phyloP scores from a whole-genome alignment of 441 rosid species.

The Aleurites moluccanus region DNA sequence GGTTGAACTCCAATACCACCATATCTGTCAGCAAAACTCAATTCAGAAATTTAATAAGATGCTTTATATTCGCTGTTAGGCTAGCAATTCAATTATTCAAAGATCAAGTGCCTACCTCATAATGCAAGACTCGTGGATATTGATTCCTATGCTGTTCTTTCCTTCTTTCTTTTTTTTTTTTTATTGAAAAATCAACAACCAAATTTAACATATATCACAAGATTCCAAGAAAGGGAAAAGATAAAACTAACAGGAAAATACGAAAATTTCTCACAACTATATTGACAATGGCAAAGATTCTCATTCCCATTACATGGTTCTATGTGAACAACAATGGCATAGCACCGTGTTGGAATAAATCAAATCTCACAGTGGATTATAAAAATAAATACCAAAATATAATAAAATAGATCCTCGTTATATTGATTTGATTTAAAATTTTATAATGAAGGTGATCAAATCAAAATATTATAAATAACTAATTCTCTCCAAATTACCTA shows the following conservation, averaged over 20 bases:
- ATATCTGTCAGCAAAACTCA: slow-evolving; percentile 39
- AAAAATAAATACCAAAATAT: too few species aligned
- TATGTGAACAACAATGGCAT: slow-evolving; percentile 66
- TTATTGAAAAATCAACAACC: not conserved
- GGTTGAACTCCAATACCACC: slow-evolving; percentile 66
- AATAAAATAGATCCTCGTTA: too few species aligned
- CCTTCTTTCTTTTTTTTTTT: not conserved
- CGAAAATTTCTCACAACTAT: slow-evolving; percentile 42
- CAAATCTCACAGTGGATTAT: too few species aligned
- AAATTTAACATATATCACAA: not conserved
- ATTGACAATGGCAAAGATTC: slow-evolving; percentile 46
- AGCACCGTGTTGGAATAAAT: too few species aligned
- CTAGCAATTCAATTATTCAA: not conserved
- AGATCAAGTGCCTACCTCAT: not conserved
- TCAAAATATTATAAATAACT: too few species aligned
- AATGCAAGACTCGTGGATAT: not conserved
- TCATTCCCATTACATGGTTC: slow-evolving; percentile 52
- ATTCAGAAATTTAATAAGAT: slow-evolving; percentile 13
- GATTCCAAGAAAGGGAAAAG: not conserved
- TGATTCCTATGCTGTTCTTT: not conserved
- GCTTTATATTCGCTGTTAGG: not conserved
- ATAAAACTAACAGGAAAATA: not conserved
- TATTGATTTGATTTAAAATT: too few species aligned
- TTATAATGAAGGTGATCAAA: too few species aligned
- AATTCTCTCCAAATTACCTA: too few species aligned